phyloP scores from a whole-genome alignment of 352 stramenopile genomes.

The Pythium dissimile region DNA sequence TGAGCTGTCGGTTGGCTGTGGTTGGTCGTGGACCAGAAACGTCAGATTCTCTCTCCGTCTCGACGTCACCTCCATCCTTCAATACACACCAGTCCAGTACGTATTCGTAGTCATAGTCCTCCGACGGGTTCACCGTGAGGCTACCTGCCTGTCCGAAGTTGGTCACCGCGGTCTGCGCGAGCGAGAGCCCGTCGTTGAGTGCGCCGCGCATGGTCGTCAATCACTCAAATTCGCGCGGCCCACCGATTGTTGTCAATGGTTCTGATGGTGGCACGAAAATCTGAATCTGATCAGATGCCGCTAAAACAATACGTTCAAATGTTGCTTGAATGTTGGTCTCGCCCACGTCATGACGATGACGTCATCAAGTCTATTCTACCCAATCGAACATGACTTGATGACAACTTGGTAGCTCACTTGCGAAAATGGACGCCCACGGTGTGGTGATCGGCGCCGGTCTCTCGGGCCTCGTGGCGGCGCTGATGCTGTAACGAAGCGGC shows the following conservation, averaged over 20 bases:
- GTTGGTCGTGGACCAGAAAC: neutral
- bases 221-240: too few relatives aligned
- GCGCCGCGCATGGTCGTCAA: conserved; percentile 44
- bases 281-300: conserved; percentile 7
- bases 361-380: too few relatives aligned
- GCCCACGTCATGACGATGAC: neutral
- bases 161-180: conserved; percentile 64
- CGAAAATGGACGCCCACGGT: conserved; percentile 3
- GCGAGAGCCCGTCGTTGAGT: conserved; percentile 41
- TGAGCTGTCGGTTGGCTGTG: conserved; percentile 64
- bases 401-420: conserved; percentile 3
- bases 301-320: conserved; percentile 13
- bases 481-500: conserved; percentile 21
- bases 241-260: conserved; percentile 23
- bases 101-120: conserved; percentile 86
- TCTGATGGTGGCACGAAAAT: conserved; percentile 1
- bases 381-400: neutral
- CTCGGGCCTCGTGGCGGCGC: conserved; percentile 20
- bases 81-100: conserved; percentile 60
- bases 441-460: conserved; percentile 29
- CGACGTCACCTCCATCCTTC: neutral
- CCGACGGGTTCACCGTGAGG: conserved; percentile 36
- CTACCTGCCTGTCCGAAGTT: conserved; percentile 44
- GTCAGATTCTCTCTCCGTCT: neutral
- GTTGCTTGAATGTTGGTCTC: neutral